Conservation (phyloP, 495 filamentous ascomycete genomes). For the Tuber brumale region DNA sequence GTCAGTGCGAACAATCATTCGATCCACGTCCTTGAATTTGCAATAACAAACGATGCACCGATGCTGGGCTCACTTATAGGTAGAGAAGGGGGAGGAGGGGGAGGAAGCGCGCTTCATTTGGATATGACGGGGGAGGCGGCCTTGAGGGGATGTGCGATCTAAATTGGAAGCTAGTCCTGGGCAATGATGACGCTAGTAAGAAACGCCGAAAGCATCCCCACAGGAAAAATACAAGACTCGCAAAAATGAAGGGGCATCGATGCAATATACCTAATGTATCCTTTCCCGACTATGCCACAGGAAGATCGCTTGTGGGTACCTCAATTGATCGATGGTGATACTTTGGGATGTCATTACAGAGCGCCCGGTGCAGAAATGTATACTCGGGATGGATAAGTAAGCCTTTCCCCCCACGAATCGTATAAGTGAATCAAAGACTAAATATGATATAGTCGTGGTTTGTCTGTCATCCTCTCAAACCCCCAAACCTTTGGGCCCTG, state of each 20-base stretch:
- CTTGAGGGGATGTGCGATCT: conserved; percentile 1
- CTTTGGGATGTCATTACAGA: conserved; percentile 55
- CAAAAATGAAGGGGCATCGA: conserved; percentile 32
- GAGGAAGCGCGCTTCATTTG: conserved; percentile 49
- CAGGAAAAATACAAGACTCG: conserved; percentile 30
- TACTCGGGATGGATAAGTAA: conserved; percentile 16
- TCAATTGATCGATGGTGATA: conserved; percentile 63
- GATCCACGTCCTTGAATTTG: conserved; percentile 40
- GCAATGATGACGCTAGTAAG: conserved; percentile 9
- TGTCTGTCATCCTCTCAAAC: too few relatives aligned
- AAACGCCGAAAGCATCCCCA: conserved; percentile 14
- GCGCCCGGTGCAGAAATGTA: conserved; percentile 32
- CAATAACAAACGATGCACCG: conserved; percentile 16
- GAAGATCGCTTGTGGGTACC: conserved; percentile 64
- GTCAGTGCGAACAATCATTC: conserved; percentile 62
- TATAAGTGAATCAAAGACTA: neutral
- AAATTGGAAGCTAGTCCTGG: neutral
- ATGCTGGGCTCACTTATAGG: conserved; percentile 17
- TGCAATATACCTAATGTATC: conserved; percentile 71
- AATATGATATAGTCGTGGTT: conserved; percentile 23
- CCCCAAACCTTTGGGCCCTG: conserved; percentile 39
- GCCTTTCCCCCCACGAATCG: neutral
- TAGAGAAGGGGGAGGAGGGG: conserved; percentile 24
- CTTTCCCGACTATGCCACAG: conserved; percentile 63
- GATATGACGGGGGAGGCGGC: conserved; percentile 15